Base-by-base conservation (phyloP, 345 rosid genomes). In the Gossypium australe region DNA sequence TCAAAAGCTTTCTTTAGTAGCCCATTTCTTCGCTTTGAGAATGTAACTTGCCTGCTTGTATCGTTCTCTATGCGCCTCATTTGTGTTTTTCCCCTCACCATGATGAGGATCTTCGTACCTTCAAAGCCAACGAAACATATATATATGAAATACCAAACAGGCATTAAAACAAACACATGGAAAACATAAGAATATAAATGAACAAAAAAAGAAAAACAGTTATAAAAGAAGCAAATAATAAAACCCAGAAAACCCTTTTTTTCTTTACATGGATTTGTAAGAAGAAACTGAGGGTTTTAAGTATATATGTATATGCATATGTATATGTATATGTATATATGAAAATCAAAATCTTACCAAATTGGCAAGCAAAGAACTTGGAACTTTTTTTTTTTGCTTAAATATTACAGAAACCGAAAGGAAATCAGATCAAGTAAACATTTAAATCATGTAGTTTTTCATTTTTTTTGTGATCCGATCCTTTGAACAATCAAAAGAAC, bases 21-120 rank as follows among this genome's bases (percentile, higher is more conserved):
- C 41, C 78, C 78, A 55, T 27, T 66, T 10, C 78, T 64, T 7
- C 78, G 55, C 64, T 75, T 75, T 0, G 85, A 84, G 80, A 84
- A 84, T 56, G 87, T 84, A 0, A 84, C 87, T 73, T 84, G 85
- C 77, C 87, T 80, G 83, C 85, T 84, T 24, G 87, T 82, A 0
- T 80, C 82, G 68, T 84, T 84, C 76, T 84, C 87, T 78, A 84
- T 84, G 48, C 85, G 82, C 78, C 80, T 74, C 87, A 85, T 82
- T 71, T 85, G 82, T 10, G 85, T 85, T 82, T 85, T 85, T 49
- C 87, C 87, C 44, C 87, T 80, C 78, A 85, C 87, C 87, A 85
- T 85, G 57, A 52, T 57, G 41, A 34, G 7, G 41, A 34, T 34
- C 49, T 71, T 63, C 59, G 18, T 43, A 43, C 56, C 78, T 63